A percentile compares a stretch with the other conserved stretches of the same genome.
Evolutionary conservation across 257 asterid species (phyloP).

Genomic region (Penstemon barbatus): DNA sequence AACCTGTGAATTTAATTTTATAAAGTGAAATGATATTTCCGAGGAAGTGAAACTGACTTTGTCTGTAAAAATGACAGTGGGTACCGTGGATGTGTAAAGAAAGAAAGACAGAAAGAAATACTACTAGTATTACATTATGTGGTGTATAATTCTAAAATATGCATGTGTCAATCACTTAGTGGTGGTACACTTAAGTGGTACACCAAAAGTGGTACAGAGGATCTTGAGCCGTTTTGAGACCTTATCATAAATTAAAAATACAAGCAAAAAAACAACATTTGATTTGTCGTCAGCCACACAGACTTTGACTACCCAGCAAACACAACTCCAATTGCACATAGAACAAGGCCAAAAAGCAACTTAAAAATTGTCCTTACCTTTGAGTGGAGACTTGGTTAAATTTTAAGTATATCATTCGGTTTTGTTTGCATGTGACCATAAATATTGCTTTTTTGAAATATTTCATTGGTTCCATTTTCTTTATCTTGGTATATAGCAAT

Average conservation of each 20-base stretch:
- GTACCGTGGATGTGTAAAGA: not conserved
- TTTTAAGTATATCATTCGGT: not conserved
- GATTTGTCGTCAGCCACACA: slow-evolving; percentile 26
- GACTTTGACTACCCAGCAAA: slow-evolving; percentile 31
- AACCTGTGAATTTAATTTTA: not conserved
- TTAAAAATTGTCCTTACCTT: slow-evolving; percentile 18
- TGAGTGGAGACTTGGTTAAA: not conserved
- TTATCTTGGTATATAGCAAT: no score
- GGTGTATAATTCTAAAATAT: no score
- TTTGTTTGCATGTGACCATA: no score
- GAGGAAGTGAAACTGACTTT: slow-evolving; percentile 27
- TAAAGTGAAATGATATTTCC: slow-evolving; percentile 16
- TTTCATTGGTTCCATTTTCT: no score
- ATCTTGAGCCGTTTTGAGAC: no score
- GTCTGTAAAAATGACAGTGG: slow-evolving; percentile 16
- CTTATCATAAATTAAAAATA: not conserved
- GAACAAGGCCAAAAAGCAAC: slow-evolving; percentile 23
- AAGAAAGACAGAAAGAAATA: no score
- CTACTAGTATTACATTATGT: no score
- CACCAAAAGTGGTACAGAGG: no score
- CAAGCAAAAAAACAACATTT: slow-evolving; percentile 10
- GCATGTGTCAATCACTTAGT: no score
- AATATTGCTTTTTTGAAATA: no score
- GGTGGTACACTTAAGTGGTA: no score
- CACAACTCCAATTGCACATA: slow-evolving; percentile 19